Percentiles rank a stretch among this genome's conserved stretches.
Conservation (phyloP, 2,329 filamentous ascomycete genomes). For the Talaromyces sp. region DNA sequence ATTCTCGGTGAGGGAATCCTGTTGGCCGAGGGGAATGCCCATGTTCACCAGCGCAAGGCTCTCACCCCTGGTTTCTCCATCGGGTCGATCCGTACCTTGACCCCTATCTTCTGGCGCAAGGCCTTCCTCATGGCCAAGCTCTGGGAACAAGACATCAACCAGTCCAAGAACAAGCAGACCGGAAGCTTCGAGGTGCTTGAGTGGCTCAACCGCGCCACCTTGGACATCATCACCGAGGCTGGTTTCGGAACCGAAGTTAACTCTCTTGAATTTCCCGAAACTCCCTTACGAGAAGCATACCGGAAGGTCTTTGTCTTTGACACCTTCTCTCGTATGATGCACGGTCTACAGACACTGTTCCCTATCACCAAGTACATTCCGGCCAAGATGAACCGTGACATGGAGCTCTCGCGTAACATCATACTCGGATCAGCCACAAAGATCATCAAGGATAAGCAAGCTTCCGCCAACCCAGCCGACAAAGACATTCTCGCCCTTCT, state of each 20-base stretch:
- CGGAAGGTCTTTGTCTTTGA: conserved; percentile 42
- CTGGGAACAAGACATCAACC: conserved; percentile 33
- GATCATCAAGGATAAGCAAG: conserved; percentile 33
- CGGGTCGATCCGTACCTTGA: conserved; percentile 33
- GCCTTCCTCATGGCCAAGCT: conserved; percentile 40
- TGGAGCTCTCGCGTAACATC: conserved; percentile 30
- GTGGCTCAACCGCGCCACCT: conserved; percentile 42
- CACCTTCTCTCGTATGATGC: conserved; percentile 30
- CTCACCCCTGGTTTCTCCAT: conserved; percentile 37
- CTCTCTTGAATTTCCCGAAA: conserved; percentile 34
- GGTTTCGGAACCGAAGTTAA: conserved; percentile 40
- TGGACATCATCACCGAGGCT: conserved; percentile 43
- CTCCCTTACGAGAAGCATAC: conserved; percentile 38
- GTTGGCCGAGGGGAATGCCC: conserved; percentile 40
- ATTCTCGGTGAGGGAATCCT: conserved; percentile 44
- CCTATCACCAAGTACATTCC: conserved; percentile 37
- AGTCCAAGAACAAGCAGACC: conserved; percentile 20
- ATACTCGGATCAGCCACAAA: conserved; percentile 32
- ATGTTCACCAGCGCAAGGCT: conserved; percentile 39
- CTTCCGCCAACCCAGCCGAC: conserved; percentile 26
- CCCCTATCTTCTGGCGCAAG: conserved; percentile 40
- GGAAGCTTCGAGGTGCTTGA: conserved; percentile 36
- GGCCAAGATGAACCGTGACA: conserved; percentile 36
- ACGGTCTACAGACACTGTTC: conserved; percentile 41
- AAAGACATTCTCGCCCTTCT: conserved; percentile 41